Percentiles rank a stretch among this genome's conserved stretches.
These are phyloP conservation scores for Claviceps maximensis DNA, from an alignment of 2,329 filamentous ascomycete species.

Conservation along the genomic window DNA sequence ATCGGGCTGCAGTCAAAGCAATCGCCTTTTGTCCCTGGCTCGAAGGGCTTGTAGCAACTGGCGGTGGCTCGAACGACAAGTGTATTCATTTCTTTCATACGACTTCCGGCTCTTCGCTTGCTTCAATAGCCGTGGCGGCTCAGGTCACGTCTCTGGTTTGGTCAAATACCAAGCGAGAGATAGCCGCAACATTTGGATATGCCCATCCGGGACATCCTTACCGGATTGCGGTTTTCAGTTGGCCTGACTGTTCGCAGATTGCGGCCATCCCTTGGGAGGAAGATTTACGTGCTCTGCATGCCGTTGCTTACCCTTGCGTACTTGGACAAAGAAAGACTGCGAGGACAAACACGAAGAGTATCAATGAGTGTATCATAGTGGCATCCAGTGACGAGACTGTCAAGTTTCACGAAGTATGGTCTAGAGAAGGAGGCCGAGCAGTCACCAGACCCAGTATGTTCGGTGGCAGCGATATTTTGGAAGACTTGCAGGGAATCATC, in stretches of 20 bases:
- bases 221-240: conserved; percentile 84
- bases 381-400: conserved; percentile 85
- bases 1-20: conserved; percentile 86
- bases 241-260: conserved; percentile 81
- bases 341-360: conserved; percentile 12
- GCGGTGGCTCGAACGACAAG: conserved; percentile 86
- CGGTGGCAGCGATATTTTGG: conserved; percentile 74
- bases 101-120: conserved; percentile 66
- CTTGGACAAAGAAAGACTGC: conserved; percentile 17
- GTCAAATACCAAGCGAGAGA: conserved; percentile 74
- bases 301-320: conserved; percentile 63
- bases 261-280: conserved; percentile 75
- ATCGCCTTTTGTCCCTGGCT: conserved; percentile 97
- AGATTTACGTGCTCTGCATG: conserved; percentile 69
- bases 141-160: conserved; percentile 90
- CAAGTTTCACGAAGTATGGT: conserved; percentile 94
- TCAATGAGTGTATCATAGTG: conserved; percentile 62
- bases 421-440: conserved; percentile 42
- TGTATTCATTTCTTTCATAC: conserved; percentile 95
- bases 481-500: conserved; percentile 68
- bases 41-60: conserved; percentile 71
- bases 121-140: conserved; percentile 81
- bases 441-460: conserved; percentile 46
- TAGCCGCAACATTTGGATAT: conserved; percentile 88
- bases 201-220: conserved; percentile 80